Evolutionary conservation across 2,329 filamentous ascomycete genomes (phyloP).

Genomic region (Fusarium avenaceum): DNA sequence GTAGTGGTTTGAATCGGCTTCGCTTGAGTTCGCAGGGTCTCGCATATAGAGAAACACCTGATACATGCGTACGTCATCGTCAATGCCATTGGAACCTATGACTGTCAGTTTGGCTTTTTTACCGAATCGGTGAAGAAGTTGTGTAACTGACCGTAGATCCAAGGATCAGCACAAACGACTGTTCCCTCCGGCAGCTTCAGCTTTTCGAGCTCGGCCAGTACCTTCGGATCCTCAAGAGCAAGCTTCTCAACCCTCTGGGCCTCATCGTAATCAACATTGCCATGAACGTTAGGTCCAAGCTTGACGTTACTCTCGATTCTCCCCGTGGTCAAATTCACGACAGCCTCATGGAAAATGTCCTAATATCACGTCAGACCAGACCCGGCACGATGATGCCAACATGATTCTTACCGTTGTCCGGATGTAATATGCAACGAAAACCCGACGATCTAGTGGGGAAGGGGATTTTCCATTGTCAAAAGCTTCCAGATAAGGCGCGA

Average conservation of each 20-base stretch:
- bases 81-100: conserved; percentile 35
- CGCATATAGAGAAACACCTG: conserved; percentile 44
- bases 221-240: conserved; percentile 30
- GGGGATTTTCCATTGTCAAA: conserved; percentile 14
- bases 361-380: neutral
- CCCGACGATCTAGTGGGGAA: conserved; percentile 27
- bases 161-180: conserved; percentile 37
- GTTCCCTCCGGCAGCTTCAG: conserved; percentile 37
- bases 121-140: too few species aligned
- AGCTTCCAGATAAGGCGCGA: conserved; percentile 32
- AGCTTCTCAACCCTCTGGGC: conserved; percentile 37
- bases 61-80: conserved; percentile 40
- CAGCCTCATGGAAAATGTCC: conserved; percentile 39
- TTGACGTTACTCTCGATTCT: conserved; percentile 39
- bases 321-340: conserved; percentile 31
- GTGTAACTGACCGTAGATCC: conserved; percentile 36
- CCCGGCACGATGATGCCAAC: rapidly evolving
- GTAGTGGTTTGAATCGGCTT: conserved; percentile 43
- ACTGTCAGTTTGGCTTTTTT: neutral
- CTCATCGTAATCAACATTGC: conserved; percentile 38
- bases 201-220: conserved; percentile 32
- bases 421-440: conserved; percentile 40
- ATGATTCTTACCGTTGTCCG: conserved; percentile 23
- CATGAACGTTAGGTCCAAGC: conserved; percentile 34
- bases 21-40: conserved; percentile 25